A percentile compares a stretch with the other conserved stretches of the same genome.
These are phyloP conservation scores for Vachellia collinsii DNA, from an alignment of 306 rosid species.

Conservation along the genomic window DNA sequence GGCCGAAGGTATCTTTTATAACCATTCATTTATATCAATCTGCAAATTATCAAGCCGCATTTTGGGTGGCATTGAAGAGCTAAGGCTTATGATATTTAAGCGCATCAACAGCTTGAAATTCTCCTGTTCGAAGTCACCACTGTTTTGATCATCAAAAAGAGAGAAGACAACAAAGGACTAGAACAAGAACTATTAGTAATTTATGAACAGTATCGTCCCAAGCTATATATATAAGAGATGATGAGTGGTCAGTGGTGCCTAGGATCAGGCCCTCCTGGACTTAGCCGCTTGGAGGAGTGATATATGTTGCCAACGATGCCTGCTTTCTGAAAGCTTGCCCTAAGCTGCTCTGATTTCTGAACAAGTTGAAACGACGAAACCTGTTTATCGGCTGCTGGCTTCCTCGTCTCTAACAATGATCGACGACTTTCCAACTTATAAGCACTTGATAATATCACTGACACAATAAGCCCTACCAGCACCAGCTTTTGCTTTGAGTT, in stretches of 20 bases:
- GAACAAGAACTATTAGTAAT: too few relatives aligned
- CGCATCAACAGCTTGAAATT: too few relatives aligned
- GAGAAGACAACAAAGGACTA: neutral
- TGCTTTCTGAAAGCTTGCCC: constrained; percentile 30
- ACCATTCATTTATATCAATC: too few relatives aligned
- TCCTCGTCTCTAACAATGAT: constrained; percentile 23
- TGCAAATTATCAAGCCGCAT: too few relatives aligned
- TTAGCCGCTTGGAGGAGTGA: constrained; percentile 33
- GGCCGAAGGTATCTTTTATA: neutral
- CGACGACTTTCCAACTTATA: constrained; percentile 39
- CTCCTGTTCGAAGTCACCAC: too few relatives aligned
- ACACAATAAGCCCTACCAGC: constrained; percentile 3
- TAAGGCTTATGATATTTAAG: too few relatives aligned
- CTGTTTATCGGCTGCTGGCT: neutral
- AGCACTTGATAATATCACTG: constrained; percentile 15
- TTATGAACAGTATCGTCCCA: too few relatives aligned
- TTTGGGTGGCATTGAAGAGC: too few relatives aligned
- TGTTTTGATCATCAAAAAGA: neutral
- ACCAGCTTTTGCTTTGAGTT: constrained; percentile 35
- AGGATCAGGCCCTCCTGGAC: constrained; percentile 56
- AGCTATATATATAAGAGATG: too few relatives aligned
- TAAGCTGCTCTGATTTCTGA: constrained; percentile 33
- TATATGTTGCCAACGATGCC: constrained; percentile 2
- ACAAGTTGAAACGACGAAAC: constrained; percentile 9
- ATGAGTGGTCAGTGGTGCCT: constrained; percentile 40